phyloP scores from a whole-genome alignment of 768 basidiomycete species.

The Tylopilus intermedius region DNA sequence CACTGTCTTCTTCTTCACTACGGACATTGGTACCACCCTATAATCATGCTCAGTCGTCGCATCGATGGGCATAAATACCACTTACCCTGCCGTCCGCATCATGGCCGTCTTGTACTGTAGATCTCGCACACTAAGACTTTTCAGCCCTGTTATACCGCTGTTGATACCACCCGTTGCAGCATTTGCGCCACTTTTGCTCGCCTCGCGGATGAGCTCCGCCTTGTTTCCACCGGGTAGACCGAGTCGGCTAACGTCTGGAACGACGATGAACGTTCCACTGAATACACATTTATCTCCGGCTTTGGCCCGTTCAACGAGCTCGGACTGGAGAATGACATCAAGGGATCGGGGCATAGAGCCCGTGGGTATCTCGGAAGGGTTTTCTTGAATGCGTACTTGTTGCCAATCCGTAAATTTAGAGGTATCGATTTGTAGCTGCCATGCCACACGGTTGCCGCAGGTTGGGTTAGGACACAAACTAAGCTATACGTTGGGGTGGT shows the following conservation, averaged over 20 bases:
- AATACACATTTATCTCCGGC: slow-evolving; percentile 83
- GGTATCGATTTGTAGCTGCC: slow-evolving; percentile 93
- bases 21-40: slow-evolving; percentile 85
- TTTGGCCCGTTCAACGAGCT: slow-evolving; percentile 74
- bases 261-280: slow-evolving; percentile 96
- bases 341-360: slow-evolving; percentile 97
- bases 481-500: slow-evolving; percentile 52
- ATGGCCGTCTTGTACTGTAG: slow-evolving; percentile 87
- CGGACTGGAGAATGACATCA: slow-evolving; percentile 91
- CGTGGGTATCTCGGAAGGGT: slow-evolving; percentile 96
- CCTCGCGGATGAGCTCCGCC: slow-evolving; percentile 85
- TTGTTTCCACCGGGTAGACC: slow-evolving; percentile 92
- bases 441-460: slow-evolving; percentile 84
- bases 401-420: slow-evolving; percentile 99
- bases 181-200: slow-evolving; percentile 58
- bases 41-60: not conserved
- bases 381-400: slow-evolving; percentile 98
- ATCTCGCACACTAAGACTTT: slow-evolving; percentile 74
- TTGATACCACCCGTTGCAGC: slow-evolving; percentile 59
- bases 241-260: slow-evolving; percentile 95
- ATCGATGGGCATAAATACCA: slow-evolving; percentile 2
- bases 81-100: slow-evolving; percentile 70
- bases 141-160: slow-evolving; percentile 88
- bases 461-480: slow-evolving; percentile 90
- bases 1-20: slow-evolving; percentile 79